A percentile compares a stretch with the other conserved stretches of the same genome.
Evolutionary conservation across 768 basidiomycete species (phyloP).

Genomic region (Tephrocybe sp.): DNA sequence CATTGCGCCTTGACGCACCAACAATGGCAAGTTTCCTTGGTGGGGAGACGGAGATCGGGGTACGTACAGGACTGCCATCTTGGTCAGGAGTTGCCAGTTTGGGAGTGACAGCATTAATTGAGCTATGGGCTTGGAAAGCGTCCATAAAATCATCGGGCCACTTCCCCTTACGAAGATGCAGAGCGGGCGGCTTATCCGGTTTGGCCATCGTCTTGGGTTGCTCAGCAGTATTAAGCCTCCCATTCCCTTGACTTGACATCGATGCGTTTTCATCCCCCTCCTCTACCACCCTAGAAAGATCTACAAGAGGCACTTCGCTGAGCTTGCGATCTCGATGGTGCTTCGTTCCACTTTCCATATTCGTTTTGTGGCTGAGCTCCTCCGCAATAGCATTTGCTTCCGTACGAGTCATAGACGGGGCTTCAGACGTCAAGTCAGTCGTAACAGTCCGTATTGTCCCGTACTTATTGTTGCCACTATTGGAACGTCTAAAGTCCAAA

Average conservation of each 20-base stretch:
- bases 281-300: constrained; percentile 68
- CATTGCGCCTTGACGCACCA: constrained; percentile 40
- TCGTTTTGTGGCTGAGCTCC: constrained; percentile 40
- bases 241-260: constrained; percentile 32
- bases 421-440: constrained; percentile 78
- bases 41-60: constrained; percentile 39
- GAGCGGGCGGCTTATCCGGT: constrained; percentile 33
- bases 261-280: constrained; percentile 64
- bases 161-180: constrained; percentile 73
- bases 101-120: constrained; percentile 25
- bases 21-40: constrained; percentile 59
- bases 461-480: constrained; percentile 55
- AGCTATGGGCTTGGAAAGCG: constrained; percentile 42
- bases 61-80: constrained; percentile 22
- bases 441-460: constrained; percentile 81
- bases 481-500: constrained; percentile 40
- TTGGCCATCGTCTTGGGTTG: constrained; percentile 20
- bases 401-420: constrained; percentile 60
- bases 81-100: constrained; percentile 26
- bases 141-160: constrained; percentile 83
- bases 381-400: constrained; percentile 61
- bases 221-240: constrained; percentile 17
- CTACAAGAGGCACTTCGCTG: constrained; percentile 60
- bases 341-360: constrained; percentile 18
- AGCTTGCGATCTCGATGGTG: constrained; percentile 53